Evolutionary conservation across 352 stramenopile genomes (phyloP).

Genomic region (Globisporangium emineosum): DNA sequence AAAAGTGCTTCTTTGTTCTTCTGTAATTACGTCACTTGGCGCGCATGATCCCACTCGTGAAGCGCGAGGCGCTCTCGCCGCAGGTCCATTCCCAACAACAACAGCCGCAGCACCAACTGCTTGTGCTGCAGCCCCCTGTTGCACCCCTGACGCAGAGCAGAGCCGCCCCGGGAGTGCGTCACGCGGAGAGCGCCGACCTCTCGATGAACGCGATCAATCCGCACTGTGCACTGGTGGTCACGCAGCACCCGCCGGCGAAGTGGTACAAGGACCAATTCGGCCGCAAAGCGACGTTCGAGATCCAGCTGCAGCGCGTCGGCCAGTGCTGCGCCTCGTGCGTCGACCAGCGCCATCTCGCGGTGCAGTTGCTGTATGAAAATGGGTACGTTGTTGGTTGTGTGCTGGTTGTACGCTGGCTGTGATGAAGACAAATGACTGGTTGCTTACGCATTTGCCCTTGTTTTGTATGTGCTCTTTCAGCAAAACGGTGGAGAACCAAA

Average conservation of each 20-base stretch:
- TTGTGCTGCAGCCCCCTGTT: neutral
- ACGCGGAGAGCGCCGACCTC: slow-evolving; percentile 17
- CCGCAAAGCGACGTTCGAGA: slow-evolving; percentile 67
- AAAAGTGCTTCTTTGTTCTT: neutral
- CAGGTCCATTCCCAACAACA: neutral
- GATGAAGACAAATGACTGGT: neutral
- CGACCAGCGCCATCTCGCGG: slow-evolving; percentile 49
- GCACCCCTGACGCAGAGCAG: slow-evolving; percentile 1
- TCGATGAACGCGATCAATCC: slow-evolving; percentile 5
- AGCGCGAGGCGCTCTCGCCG: slow-evolving; percentile 13
- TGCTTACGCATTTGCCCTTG: neutral
- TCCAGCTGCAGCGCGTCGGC: slow-evolving; percentile 34
- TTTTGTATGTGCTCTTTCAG: slow-evolving; percentile 19
- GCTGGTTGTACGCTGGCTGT: neutral
- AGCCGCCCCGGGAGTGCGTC: neutral
- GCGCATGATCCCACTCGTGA: slow-evolving; percentile 16
- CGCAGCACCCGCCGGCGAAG: slow-evolving; percentile 51
- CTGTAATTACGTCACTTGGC: slow-evolving; percentile 19
- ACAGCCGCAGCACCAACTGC: neutral
- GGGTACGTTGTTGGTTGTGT: slow-evolving; percentile 21
- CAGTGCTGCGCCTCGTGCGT: slow-evolving; percentile 38
- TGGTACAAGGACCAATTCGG: slow-evolving; percentile 85
- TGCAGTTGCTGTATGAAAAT: slow-evolving; percentile 74
- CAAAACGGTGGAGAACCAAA: slow-evolving; percentile 75
- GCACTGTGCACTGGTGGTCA: slow-evolving; percentile 44